Evolutionary conservation across 192 early-diverging fungal genomes (phyloP), one percentile per base, ranked within the genome.

Genomic region (Backusella westeae): DNA sequence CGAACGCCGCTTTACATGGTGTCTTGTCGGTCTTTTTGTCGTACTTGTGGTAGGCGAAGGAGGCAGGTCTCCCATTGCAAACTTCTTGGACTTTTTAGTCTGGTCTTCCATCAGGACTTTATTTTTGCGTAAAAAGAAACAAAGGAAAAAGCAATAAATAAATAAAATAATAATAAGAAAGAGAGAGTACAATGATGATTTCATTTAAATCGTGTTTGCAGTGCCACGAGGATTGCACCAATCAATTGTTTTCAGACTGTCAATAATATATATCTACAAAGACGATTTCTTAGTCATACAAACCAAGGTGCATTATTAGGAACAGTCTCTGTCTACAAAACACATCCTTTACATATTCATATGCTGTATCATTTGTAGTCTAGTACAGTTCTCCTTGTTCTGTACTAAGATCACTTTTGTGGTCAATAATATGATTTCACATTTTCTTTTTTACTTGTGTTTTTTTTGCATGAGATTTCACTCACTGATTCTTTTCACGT

Each of bases 1-100:
- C 2, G 79, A 80, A 32, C 70, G 59, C 3, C 79, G 79, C 67
- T 80, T 80, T 32, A 80, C 79, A 76, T 80, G 79, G 46, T 80
- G 75, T 71, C 75, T 35, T 12, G 66, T 69, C 3, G 56, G 79
- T 36, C 71, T 75, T 38, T 80, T 80, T n/a, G 34, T 26, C 8
- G 69, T 44, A 8, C 29, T 35, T n/a, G 52, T 66, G 17, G 69
- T 77, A 23, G 76, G 69, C 8, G 76, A 72, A 39, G 69, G 76
- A n/a, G 68, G 63, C 23, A 63, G 29, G 2, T 63, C 56, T 63
- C 56, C 56, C 56, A 75, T 65, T 23, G 74, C 56, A 67, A 75
- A 75, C 38, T 75, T 75, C 39, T 75, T 75, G 19, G 67, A 69
- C 6, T 63, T 63, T n/a, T 63, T 63, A 29, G 56, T 29, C 56